Percentiles rank a stretch among this genome's conserved stretches.
phyloP scores from a whole-genome alignment of 2,329 filamentous ascomycete genomes.

The Talaromyces rugulosus region DNA sequence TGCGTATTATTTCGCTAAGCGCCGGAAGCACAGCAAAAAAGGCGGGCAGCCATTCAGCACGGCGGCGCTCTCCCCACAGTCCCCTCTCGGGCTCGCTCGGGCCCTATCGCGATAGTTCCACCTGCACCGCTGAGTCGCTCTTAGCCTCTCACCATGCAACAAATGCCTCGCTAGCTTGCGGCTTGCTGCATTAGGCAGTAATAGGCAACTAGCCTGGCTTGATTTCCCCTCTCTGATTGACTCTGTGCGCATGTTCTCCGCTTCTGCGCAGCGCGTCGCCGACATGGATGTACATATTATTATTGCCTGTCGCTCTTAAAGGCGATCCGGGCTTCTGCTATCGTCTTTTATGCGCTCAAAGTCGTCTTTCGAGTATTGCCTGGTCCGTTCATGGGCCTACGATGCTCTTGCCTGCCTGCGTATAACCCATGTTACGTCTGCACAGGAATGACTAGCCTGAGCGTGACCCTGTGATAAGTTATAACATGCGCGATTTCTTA shows the following conservation, averaged over 20 bases:
- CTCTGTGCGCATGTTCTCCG: not conserved
- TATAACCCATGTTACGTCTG: not conserved
- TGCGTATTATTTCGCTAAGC: not conserved
- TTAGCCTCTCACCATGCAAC: not conserved
- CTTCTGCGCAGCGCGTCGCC: not conserved
- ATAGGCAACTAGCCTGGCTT: not conserved
- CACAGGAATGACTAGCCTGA: not conserved
- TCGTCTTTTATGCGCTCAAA: not conserved
- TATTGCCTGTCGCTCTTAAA: not conserved
- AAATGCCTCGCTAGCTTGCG: not conserved
- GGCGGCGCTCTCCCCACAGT: not conserved
- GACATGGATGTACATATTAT: not conserved
- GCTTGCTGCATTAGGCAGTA: not conserved
- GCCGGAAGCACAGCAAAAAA: not conserved
- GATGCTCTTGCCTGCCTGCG: not conserved
- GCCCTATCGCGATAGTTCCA: not conserved
- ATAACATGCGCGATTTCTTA: not conserved
- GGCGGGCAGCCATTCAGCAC: not conserved
- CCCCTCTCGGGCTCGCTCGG: not conserved
- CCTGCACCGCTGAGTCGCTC: not conserved
- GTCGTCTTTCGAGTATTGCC: not conserved
- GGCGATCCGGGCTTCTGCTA: not conserved
- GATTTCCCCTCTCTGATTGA: not conserved
- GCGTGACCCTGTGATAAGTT: not conserved
- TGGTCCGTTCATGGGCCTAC: not conserved